Evolutionary conservation across 257 asterid species (phyloP).

Genomic region (Misopates orontium): DNA sequence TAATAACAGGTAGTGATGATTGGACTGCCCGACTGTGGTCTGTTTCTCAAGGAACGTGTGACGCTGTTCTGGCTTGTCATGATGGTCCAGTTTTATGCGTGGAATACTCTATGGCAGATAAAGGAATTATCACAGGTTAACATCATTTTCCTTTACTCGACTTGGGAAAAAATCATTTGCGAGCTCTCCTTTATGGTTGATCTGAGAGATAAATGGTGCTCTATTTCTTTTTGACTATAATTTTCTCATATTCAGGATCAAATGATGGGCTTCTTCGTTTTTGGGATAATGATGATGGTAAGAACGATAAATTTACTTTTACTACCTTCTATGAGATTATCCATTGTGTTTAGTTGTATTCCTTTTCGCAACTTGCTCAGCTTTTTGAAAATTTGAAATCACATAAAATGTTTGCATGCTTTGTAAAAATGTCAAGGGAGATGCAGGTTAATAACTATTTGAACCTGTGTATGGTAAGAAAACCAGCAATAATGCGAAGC

Average conservation of each 20-base stretch:
- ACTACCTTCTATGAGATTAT: constrained; percentile 5
- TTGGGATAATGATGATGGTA: constrained; percentile 96
- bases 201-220: constrained; percentile 1
- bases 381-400: neutral
- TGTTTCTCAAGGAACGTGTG: constrained; percentile 87
- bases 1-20: constrained; percentile 96
- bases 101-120: constrained; percentile 79
- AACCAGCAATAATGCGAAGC: neutral
- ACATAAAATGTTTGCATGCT: neutral
- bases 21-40: constrained; percentile 99
- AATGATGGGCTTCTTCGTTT: constrained; percentile 88
- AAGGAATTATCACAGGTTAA: constrained; percentile 88
- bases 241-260: constrained; percentile 62
- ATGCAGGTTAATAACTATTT: neutral
- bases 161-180: neutral
- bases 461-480: neutral
- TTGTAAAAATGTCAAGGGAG: neutral
- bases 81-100: constrained; percentile 93
- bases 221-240: constrained; percentile 8
- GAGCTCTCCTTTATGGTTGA: neutral
- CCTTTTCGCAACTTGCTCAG: neutral
- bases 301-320: constrained; percentile 29
- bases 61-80: constrained; percentile 93
- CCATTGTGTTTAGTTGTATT: neutral
- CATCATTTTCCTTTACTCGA: constrained; percentile 18